Evolutionary conservation across 2,329 filamentous ascomycete genomes (phyloP), one percentile per base, ranked within the genome.

Genomic region (Dactylellina cionopaga): DNA sequence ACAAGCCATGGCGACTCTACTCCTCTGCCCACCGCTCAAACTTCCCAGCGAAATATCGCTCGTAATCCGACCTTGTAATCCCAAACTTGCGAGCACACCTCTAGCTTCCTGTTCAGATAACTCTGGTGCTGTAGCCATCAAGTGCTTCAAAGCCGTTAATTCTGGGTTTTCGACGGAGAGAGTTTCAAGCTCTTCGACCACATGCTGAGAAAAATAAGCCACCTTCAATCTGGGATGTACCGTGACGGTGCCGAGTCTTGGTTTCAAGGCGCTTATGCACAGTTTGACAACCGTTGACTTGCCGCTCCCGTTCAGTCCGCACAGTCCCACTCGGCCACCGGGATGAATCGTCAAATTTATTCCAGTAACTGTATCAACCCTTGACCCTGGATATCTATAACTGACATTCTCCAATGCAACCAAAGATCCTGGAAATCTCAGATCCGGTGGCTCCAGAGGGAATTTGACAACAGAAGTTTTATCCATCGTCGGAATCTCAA

Each of bases 201-300:
- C 88, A 76, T 92, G 88, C 78, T 96, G 92, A 2, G 90, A 90
- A 80, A 93, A 95, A 78, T 92, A 92, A 0, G 88, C 90, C 47
- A 92, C 80, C 74, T 85, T 88, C 7, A 91, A 82, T 17, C 91
- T 84, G 0, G 92, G 85, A 79, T 96, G 92, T 0, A 83, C 83
- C 0, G 85, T 85, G 1, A 91, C 81, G 0, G 83, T 86, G 0
- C 91, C 90, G 1, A 84, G 82, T 0, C 85, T 86, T 0, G 89
- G 88, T 4, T 82, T 82, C 1, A 84, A 79, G 11, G 84, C 83
- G 9, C 65, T 49, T n/a, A 88, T 87, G 1, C 94, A 84, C 2
- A 94, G 81, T 49, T 86, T 88, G 66, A 94, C 84, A 7, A 96
- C 82, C 0, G 92, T 95, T 1, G 90, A 92, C 79, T 96, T 96